phyloP scores from a whole-genome alignment of 176 grass and related monocot genomes.

The Metroxylon sagu region DNA sequence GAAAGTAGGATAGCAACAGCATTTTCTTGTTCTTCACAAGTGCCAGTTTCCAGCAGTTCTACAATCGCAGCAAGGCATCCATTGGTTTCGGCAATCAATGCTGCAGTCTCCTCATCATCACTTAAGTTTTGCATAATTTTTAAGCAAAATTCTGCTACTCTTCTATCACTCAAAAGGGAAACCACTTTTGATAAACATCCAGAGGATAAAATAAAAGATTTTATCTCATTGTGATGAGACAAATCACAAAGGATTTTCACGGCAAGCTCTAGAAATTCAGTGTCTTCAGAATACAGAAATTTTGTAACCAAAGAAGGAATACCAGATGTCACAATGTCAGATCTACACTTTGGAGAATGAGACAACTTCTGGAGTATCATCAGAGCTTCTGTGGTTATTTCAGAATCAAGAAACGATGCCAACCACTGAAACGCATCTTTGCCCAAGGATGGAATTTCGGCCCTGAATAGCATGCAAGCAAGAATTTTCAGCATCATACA shows the following conservation, averaged over 20 bases:
- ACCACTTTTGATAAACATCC: conserved; percentile 58
- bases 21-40: conserved; percentile 53
- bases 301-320: conserved; percentile 37
- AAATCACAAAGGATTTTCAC: conserved; percentile 63
- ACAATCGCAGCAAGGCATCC: conserved; percentile 54
- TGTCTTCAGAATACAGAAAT: conserved; percentile 45
- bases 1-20: conserved; percentile 52
- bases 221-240: conserved; percentile 40
- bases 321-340: conserved; percentile 37
- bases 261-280: conserved; percentile 38
- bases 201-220: conserved; percentile 41
- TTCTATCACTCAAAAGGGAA: conserved; percentile 53
- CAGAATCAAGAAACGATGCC: conserved; percentile 51
- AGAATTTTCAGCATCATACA: background rate
- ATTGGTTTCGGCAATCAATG: conserved; percentile 38
- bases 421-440: conserved; percentile 49
- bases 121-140: conserved; percentile 57
- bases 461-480: conserved; percentile 26
- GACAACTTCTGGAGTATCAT: conserved; percentile 47
- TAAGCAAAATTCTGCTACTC: conserved; percentile 46
- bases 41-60: conserved; percentile 70
- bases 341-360: conserved; percentile 28
- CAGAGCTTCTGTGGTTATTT: conserved; percentile 50
- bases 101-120: conserved; percentile 39
- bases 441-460: conserved; percentile 33